These are phyloP conservation scores for Wickerhamomyces xylosicus DNA, from an alignment of 805 yeast species.

Conservation along the genomic window DNA sequence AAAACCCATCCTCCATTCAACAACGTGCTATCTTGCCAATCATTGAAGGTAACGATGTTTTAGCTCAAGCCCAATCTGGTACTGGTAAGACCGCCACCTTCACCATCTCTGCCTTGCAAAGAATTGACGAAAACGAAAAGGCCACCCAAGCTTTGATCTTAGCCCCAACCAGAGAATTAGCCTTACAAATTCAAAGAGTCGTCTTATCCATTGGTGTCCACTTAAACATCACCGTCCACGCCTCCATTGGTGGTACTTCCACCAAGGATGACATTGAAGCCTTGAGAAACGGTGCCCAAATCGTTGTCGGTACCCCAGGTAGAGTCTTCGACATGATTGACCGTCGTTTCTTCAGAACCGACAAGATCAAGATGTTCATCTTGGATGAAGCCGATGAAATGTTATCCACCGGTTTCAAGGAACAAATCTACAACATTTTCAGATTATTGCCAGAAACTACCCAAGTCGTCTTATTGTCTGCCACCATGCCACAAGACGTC, in stretches of 20 bases:
- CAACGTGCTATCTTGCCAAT: slow-evolving; percentile 96
- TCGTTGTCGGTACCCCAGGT: slow-evolving; percentile 98
- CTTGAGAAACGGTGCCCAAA: slow-evolving; percentile 77
- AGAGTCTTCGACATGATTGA: slow-evolving; percentile 94
- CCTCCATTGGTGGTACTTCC: slow-evolving; percentile 95
- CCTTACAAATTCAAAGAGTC: slow-evolving; percentile 91
- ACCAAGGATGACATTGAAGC: slow-evolving; percentile 82
- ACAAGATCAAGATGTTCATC: slow-evolving; percentile 84
- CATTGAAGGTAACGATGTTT: slow-evolving; percentile 87
- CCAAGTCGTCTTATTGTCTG: slow-evolving; percentile 91
- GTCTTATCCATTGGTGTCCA: slow-evolving; percentile 82
- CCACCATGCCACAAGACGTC: slow-evolving; percentile 91
- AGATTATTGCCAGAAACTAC: slow-evolving; percentile 77
- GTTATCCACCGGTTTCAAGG: slow-evolving; percentile 87
- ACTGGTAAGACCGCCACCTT: slow-evolving; percentile 99
- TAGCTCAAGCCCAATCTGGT: slow-evolving; percentile 99
- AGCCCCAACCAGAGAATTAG: slow-evolving; percentile 97
- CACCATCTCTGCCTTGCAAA: slow-evolving; percentile 71
- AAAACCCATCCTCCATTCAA: slow-evolving; percentile 94
- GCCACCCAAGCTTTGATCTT: slow-evolving; percentile 88
- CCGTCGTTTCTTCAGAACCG: slow-evolving; percentile 74
- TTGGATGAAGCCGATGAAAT: slow-evolving; percentile 98
- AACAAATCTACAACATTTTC: slow-evolving; percentile 91
- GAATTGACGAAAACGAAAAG: slow-evolving; percentile 61
- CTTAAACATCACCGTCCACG: slow-evolving; percentile 87